Evolutionary conservation across 208 protist species (phyloP).

Genomic region (Acanthamoeba divionensis): DNA sequence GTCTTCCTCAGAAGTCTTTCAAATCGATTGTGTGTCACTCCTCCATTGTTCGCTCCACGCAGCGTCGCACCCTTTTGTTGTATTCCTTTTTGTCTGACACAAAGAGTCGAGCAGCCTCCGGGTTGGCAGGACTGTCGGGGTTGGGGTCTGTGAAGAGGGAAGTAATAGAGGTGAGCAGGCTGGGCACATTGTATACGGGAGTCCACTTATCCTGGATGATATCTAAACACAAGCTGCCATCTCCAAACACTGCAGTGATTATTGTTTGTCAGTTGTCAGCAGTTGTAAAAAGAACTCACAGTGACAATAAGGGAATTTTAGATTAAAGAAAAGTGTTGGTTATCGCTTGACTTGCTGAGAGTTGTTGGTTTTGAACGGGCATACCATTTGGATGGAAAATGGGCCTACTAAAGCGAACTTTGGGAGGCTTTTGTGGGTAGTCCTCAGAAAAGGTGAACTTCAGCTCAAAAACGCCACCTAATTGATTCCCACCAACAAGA

Average conservation of each 20-base stretch:
- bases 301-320: not conserved
- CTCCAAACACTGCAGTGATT: not conserved
- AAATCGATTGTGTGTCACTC: not conserved
- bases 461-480: slow-evolving; percentile 16
- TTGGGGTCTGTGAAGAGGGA: slow-evolving; percentile 87
- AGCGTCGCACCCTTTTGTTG: slow-evolving; percentile 56
- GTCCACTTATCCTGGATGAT: slow-evolving; percentile 54
- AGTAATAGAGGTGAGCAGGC: slow-evolving; percentile 58
- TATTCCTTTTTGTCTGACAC: slow-evolving; percentile 57
- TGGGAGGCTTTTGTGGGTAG: slow-evolving; percentile 38
- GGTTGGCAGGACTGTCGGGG: slow-evolving; percentile 85
- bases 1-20: no score
- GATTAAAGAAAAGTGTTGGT: not conserved
- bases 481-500: not conserved
- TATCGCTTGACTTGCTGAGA: not conserved
- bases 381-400: slow-evolving; percentile 49
- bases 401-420: not conserved
- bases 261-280: not conserved
- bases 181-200: not conserved
- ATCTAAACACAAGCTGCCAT: slow-evolving; percentile 38
- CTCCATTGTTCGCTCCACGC: slow-evolving; percentile 15
- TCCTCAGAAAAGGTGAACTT: slow-evolving; percentile 4
- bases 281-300: not conserved
- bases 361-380: no score
- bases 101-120: slow-evolving; percentile 81